These are phyloP conservation scores for Phaseolus lunatus DNA, from an alignment of 306 rosid species.

Conservation along the genomic window DNA sequence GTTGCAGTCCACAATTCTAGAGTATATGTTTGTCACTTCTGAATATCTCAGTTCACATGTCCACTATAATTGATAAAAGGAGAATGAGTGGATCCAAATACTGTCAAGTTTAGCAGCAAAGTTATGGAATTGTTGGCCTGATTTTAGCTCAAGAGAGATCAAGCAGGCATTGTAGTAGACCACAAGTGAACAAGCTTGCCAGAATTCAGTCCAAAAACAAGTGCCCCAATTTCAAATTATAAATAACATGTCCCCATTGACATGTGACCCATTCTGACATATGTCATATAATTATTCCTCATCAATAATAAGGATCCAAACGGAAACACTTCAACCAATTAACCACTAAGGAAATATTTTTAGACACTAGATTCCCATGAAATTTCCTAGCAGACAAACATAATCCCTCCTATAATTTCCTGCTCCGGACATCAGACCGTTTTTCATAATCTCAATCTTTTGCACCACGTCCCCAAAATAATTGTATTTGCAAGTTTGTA, in stretches of 20 bases:
- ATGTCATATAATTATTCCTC: background rate
- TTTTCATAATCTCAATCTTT: background rate
- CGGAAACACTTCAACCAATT: background rate
- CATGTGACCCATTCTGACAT: background rate
- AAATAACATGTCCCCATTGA: background rate
- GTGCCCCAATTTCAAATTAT: background rate
- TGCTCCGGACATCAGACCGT: background rate
- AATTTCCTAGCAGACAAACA: background rate
- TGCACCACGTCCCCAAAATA: background rate
- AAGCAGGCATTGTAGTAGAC: background rate
- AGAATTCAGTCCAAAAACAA: background rate
- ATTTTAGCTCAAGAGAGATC: background rate
- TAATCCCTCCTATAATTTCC: background rate
- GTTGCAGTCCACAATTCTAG: constrained; percentile 5
- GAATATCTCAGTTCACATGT: background rate
- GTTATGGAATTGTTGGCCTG: background rate
- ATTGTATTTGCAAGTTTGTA: background rate
- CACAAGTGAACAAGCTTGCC: background rate
- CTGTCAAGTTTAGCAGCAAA: background rate
- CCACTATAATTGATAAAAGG: background rate
- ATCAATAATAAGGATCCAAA: background rate
- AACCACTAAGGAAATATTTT: background rate
- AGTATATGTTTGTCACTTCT: constrained; percentile 13
- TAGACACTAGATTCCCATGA: background rate
- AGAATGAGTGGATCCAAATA: background rate